Evolutionary conservation across 2,329 filamentous ascomycete species (phyloP), one percentile per base, ranked within the genome.

Genomic region (Aureobasidium mangrovei): DNA sequence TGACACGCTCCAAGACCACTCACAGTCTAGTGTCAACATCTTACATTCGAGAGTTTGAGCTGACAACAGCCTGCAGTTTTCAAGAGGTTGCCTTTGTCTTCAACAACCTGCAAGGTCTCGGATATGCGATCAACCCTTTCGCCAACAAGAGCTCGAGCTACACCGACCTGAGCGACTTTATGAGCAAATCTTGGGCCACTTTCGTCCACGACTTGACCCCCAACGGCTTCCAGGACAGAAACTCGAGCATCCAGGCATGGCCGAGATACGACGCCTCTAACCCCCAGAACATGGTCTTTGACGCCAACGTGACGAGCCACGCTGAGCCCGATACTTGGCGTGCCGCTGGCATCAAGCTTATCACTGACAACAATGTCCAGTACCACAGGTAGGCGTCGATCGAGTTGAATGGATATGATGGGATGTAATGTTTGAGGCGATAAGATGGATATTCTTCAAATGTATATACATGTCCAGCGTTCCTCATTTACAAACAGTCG

Each of bases 51-150:
- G 18, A 18, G 18, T 18, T 18, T 18, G 18, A 18, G 18, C 18
- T 18, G 18, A 18, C 18, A 18, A 18, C 18, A 18, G 18, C 18
- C 18, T 18, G 18, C 18, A 18, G 18, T 63, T 83, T 82, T 63
- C 71, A 74, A 58, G 74, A 77, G 61, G 70, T 76, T 0, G 63
- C 70, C 0, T 76, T 73, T 49, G 73, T 76, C 4, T 76, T 77
- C 61, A 62, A 72, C 60, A 76, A 77, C 60, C 63, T 68, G 4
- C 26, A 66, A 2, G 73, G 73, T 18, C 60, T 70, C 2, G 74
- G 74, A 0, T 76, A 75, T 56, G 69, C 64, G 4, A 57, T 65
- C 53, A 63, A 65, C 36, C 67, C 67, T 2, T 69, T 69, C 56
- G 54, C 55, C 3, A 64, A 66, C 59, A 70, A 69, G 60, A 63